Base-by-base conservation (phyloP, 2,329 filamentous ascomycete species). In the Trichophyton verrucosum region DNA sequence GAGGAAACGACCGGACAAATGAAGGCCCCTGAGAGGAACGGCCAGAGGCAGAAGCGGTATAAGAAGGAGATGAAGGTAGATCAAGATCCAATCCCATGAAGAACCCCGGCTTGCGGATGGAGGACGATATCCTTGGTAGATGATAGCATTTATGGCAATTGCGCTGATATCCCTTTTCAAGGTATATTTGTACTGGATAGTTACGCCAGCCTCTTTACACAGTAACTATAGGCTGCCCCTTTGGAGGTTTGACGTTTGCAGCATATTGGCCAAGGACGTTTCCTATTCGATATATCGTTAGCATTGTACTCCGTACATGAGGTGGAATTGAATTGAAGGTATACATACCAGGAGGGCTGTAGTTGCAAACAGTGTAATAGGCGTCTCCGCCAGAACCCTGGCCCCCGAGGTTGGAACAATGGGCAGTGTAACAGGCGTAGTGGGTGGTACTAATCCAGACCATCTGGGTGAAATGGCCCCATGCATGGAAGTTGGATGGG, bases 321-420 rank as follows among this genome's bases (percentile, higher is more conserved):
- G 27, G 1, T 30, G 6, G 6, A 7, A 33, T 27, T 30, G 46
- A 8, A 33, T 27, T 30, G 46, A 8, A 2, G 27, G 2, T 11
- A 49, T 33, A 57, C 83, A 74, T 83, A 88, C 89, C 90, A 64
- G 84, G 77, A 64, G 84, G 81, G 66, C 76, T 78, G 78, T 96
- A 96, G 82, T 96, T 92, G 86, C 90, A 96, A 69, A 95, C 89
- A 33, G 88, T 91, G 79, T 84, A 90, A 76, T 82, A 85, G n/a
- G 84, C 75, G 42, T 79, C 60, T 30, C 75, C 67, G 57, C 71
- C 68, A 61, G 69, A 68, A 58, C 20, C 58, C 7, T 58, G 57
- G 47, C 73, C 72, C 22, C 40, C 47, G 49, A 81, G 71, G 59
- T 62, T 67, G 33, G 65, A 24, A 80, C 77, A 84, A 73, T 65